Evolutionary conservation across 345 rosid species (phyloP).

Genomic region (Anastatica hierochuntica): DNA sequence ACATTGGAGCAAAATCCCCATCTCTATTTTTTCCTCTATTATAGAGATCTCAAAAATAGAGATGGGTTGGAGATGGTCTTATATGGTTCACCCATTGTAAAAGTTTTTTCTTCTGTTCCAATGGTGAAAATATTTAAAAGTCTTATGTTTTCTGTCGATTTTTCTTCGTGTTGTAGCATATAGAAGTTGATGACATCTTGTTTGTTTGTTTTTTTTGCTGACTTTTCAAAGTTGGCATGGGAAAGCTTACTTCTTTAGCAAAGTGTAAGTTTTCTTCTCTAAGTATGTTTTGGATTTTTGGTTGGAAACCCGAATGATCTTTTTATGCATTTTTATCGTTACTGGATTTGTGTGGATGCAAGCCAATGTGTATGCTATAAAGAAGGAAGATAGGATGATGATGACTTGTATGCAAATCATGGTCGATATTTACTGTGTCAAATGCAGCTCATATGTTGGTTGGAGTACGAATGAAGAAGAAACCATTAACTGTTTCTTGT

Average conservation of each 20-base stretch:
- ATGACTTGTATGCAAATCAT: constrained; percentile 81
- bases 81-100: too few relatives aligned
- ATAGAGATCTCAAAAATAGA: too few relatives aligned
- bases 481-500: constrained; percentile 23
- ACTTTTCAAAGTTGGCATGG: constrained; percentile 86
- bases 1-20: too few relatives aligned
- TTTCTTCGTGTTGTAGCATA: neutral
- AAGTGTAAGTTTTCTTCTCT: constrained; percentile 80
- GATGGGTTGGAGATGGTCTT: too few relatives aligned
- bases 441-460: constrained; percentile 71
- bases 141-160: too few relatives aligned
- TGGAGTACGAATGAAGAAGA: constrained; percentile 60
- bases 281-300: neutral
- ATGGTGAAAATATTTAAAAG: too few relatives aligned
- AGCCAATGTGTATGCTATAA: constrained; percentile 59
- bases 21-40: too few relatives aligned
- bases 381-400: constrained; percentile 80
- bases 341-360: constrained; percentile 25
- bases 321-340: neutral
- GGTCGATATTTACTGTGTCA: constrained; percentile 78
- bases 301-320: neutral
- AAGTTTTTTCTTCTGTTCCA: too few relatives aligned
- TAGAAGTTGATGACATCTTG: neutral
- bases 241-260: constrained; percentile 92
- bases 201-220: constrained; percentile 25